phyloP scores from a whole-genome alignment of 2,329 filamentous ascomycete genomes.

The Sporothrix euskadiensis region DNA sequence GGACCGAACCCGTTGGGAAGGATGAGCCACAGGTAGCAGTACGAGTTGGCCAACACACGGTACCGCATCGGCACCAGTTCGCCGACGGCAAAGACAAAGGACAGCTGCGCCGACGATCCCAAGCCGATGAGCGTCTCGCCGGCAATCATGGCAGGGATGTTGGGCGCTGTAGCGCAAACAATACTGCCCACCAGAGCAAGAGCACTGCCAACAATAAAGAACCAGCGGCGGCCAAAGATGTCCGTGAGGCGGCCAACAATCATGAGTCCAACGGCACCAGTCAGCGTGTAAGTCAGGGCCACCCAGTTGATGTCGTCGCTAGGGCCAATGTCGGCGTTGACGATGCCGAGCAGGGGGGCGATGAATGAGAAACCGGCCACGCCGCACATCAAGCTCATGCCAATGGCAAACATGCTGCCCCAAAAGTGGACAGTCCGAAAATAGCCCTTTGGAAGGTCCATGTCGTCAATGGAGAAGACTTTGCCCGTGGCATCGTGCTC shows the following conservation, averaged over 20 bases:
- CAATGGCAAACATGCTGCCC: conserved; percentile 30
- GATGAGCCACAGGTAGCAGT: conserved; percentile 40
- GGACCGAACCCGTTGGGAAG: conserved; percentile 38
- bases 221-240: conserved; percentile 38
- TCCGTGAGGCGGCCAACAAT: conserved; percentile 37
- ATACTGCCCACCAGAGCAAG: conserved; percentile 43
- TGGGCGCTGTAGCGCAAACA: conserved; percentile 41
- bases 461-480: conserved; percentile 25
- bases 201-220: conserved; percentile 37
- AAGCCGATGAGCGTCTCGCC: conserved; percentile 43
- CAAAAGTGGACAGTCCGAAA: conserved; percentile 25
- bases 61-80: conserved; percentile 45
- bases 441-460: conserved; percentile 27
- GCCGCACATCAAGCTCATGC: conserved; percentile 35
- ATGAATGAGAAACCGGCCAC: conserved; percentile 38
- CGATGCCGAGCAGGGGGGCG: conserved; percentile 30
- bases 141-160: conserved; percentile 42
- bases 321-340: conserved; percentile 29
- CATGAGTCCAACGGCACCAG: conserved; percentile 35
- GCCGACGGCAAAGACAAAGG: conserved; percentile 42
- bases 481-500: conserved; percentile 23
- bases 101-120: conserved; percentile 42
- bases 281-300: conserved; percentile 38
- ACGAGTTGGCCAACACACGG: conserved; percentile 39
- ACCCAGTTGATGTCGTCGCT: conserved; percentile 38